A percentile compares a stretch with the other conserved stretches of the same genome.
These are phyloP conservation scores for Thraustotheca clavata DNA, from an alignment of 352 stramenopile species.

Conservation along the genomic window DNA sequence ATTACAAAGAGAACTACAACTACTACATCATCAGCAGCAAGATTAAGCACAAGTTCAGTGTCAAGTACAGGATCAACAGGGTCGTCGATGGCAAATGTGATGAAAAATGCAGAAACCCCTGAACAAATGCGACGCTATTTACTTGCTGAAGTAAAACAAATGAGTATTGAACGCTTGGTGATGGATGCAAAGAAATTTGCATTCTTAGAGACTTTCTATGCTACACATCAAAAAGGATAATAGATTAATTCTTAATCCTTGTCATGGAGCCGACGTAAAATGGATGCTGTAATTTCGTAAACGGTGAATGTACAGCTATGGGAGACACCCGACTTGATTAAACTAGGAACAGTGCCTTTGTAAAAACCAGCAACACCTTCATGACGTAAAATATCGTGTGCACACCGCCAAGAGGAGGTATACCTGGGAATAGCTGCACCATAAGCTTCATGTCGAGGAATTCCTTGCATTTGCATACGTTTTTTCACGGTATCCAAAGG, in stretches of 20 bases:
- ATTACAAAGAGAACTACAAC: neutral
- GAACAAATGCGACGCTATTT: conserved; percentile 22
- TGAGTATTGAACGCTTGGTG: conserved; percentile 76
- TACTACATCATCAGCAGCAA: neutral
- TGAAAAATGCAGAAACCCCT: neutral
- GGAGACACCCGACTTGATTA: conserved; percentile 72
- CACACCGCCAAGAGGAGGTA: conserved; percentile 46
- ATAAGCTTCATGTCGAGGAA: conserved; percentile 49
- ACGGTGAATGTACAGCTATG: conserved; percentile 69
- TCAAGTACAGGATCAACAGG: conserved; percentile 1
- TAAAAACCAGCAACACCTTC: conserved; percentile 62
- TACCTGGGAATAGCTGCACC: conserved; percentile 57
- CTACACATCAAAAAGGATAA: neutral
- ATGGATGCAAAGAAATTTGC: conserved; percentile 59
- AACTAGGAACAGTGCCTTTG: conserved; percentile 66
- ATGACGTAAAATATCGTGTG: conserved; percentile 39
- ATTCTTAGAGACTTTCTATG: conserved; percentile 49
- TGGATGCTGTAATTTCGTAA: conserved; percentile 52
- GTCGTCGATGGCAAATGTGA: neutral
- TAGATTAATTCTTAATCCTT: neutral
- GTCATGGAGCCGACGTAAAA: conserved; percentile 26
- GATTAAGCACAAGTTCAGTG: neutral
- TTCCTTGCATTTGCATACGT: conserved; percentile 86
- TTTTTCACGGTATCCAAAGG: conserved; percentile 95
- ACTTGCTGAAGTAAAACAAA: conserved; percentile 29